Evolutionary conservation across 148 eudicot species (phyloP).

Genomic region (Rheum nobile): DNA sequence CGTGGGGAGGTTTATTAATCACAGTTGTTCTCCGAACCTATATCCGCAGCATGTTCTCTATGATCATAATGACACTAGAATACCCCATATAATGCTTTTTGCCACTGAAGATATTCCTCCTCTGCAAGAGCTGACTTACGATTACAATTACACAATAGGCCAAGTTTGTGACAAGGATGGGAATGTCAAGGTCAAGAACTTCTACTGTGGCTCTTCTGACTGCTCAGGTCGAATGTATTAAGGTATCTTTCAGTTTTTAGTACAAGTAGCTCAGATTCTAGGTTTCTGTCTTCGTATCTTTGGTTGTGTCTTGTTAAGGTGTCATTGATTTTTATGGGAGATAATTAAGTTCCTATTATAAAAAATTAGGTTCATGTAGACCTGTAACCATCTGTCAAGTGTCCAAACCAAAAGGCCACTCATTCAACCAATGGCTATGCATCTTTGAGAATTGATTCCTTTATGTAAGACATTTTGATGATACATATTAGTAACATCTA

Average conservation of each 20-base stretch:
- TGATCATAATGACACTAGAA: conserved; percentile 62
- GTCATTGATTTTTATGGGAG: no score
- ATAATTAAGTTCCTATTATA: no score
- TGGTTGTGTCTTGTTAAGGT: no score
- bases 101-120: conserved; percentile 87
- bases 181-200: conserved; percentile 52
- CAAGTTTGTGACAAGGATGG: conserved; percentile 57
- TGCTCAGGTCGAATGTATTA: conserved; percentile 83
- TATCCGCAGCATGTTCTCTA: conserved; percentile 76
- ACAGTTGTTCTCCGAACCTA: conserved; percentile 27
- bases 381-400: no score
- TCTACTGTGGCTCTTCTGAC: conserved; percentile 70
- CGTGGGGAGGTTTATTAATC: conserved; percentile 20
- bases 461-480: no score
- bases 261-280: background rate
- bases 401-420: no score
- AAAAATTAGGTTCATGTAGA: no score
- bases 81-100: conserved; percentile 87
- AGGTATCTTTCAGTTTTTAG: background rate
- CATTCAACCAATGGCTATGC: no score
- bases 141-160: conserved; percentile 60
- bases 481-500: no score
- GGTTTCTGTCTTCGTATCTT: no score
- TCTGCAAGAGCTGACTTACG: conserved; percentile 65
- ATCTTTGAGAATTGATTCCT: no score